These are phyloP conservation scores for Akanthomyces dipterigenus DNA, from an alignment of 2,329 filamentous ascomycete genomes.

Conservation along the genomic window DNA sequence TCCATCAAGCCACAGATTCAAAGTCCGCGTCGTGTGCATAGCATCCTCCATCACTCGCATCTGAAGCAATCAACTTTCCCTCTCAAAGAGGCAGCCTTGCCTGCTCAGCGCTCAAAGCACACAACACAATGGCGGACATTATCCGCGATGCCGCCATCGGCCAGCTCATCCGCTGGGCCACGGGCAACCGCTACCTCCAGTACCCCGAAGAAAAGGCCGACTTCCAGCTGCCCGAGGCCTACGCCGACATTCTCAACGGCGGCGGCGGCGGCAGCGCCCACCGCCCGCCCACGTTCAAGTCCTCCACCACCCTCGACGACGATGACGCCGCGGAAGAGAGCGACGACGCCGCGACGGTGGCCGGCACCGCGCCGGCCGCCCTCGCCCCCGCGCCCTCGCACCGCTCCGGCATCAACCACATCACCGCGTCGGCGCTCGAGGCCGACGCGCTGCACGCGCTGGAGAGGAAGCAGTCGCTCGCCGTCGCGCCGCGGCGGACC, in stretches of 20 bases:
- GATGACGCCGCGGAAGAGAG: background rate
- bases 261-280: conserved; percentile 20
- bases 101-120: background rate
- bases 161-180: conserved; percentile 49
- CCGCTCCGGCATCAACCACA: conserved; percentile 14
- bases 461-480: conserved; percentile 40
- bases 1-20: background rate
- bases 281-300: conserved; percentile 10
- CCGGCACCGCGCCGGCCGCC: background rate
- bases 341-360: background rate
- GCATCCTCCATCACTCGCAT: background rate
- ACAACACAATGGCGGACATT: conserved; percentile 22
- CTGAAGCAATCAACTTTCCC: background rate
- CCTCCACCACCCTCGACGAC: background rate
- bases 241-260: conserved; percentile 29
- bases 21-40: too few relatives aligned
- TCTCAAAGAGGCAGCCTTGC: background rate
- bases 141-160: conserved; percentile 53
- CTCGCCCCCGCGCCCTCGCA: background rate
- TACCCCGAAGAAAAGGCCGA: conserved; percentile 54
- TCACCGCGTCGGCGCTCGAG: conserved; percentile 29
- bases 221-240: conserved; percentile 43
- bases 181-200: conserved; percentile 44
- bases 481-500: conserved; percentile 42
- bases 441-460: conserved; percentile 29